Base-by-base conservation (phyloP, 257 asterid species). In the Euphrasia confusa region DNA sequence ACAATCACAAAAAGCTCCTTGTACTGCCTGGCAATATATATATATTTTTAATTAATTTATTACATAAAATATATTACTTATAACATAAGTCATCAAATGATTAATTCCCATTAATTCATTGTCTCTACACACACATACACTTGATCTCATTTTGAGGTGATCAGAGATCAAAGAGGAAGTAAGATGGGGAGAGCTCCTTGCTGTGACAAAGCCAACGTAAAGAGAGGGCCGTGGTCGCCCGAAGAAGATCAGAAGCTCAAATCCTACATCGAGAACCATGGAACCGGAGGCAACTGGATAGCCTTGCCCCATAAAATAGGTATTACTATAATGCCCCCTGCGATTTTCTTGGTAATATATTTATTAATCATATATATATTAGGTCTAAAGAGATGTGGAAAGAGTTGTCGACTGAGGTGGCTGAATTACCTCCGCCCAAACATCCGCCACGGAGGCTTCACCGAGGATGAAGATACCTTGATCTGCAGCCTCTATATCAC, bases 351-450 rank as follows among this genome's bases (percentile, higher is more conserved):
- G 39, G 10, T 21, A 21, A 21, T 21, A 21, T 21, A 21, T 21
- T 21, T 21, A 21, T 21, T 21, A 21, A 21, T 21, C 24, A 21
- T 21, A 21, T 21, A 21, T 21, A 21, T 21, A 32, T 44, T 33
- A 77, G 81, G 81, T 14, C 60, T 77, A 2, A 77, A 70, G 71
- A 69, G 81, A 58, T 77, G 81, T 15, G 78, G 78, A 13, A 77
- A 77, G 74, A 77, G 81, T 63, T 73, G 78, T 35, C 71, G 81
- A 48, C 74, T 77, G 39, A 58, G 81, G 44, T 77, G 81, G 81
- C 66, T 76, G 52, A 76, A 77, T 45, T 77, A 77, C 66, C 75
- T 77, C 6, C 66, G 78, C 21, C 81, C 81, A 4, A 73, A 73
- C 71, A 64, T 77, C 67, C 73, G 67, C 61, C 82, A 77, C 56